These are phyloP conservation scores for Aspergillus hancockii DNA, from an alignment of 495 filamentous ascomycete genomes.

Conservation along the genomic window DNA sequence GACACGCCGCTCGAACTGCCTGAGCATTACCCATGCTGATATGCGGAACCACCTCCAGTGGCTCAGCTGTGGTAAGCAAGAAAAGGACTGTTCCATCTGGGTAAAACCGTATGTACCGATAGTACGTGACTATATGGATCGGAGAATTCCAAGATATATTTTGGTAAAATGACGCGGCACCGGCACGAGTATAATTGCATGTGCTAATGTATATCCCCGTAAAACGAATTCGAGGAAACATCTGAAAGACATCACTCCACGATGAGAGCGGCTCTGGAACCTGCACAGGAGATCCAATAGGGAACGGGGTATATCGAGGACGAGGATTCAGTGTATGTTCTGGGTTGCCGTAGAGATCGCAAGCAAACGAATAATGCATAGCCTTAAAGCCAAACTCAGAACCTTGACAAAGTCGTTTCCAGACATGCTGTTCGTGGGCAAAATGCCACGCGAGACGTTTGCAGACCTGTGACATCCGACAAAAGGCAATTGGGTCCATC, in stretches of 20 bases:
- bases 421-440: conserved; percentile 81
- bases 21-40: conserved; percentile 57
- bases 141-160: conserved; percentile 72
- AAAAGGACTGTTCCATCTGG: conserved; percentile 81
- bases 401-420: conserved; percentile 74
- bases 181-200: conserved; percentile 88
- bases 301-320: conserved; percentile 47
- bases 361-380: conserved; percentile 82
- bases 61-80: conserved; percentile 76
- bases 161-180: conserved; percentile 59
- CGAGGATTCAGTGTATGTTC: conserved; percentile 41
- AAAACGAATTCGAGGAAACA: conserved; percentile 84
- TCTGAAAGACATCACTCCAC: conserved; percentile 69
- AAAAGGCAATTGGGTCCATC: conserved; percentile 76
- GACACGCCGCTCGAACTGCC: conserved; percentile 28
- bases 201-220: conserved; percentile 95
- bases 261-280: conserved; percentile 41
- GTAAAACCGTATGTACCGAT: conserved; percentile 93
- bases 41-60: conserved; percentile 78
- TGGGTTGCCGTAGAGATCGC: conserved; percentile 61
- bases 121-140: conserved; percentile 96
- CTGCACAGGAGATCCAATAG: conserved; percentile 28
- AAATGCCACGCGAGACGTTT: conserved; percentile 85
- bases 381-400: conserved; percentile 72
- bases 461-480: conserved; percentile 79